These are phyloP conservation scores for Cladophialophora bantiana DNA, from an alignment of 2,329 filamentous ascomycete genomes.

Conservation along the genomic window DNA sequence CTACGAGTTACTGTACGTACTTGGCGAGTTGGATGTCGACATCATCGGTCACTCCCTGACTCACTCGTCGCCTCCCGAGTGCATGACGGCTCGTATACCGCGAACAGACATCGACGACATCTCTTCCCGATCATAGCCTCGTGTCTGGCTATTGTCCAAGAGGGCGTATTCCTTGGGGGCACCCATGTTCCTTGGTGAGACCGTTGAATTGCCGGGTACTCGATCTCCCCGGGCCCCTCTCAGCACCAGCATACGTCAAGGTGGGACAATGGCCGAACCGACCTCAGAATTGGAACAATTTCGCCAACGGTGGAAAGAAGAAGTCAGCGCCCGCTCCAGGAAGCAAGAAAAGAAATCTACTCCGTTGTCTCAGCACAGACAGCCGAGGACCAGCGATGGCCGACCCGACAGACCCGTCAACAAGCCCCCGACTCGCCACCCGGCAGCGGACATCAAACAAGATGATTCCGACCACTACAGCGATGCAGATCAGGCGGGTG, in stretches of 20 bases:
- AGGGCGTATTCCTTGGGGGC: neutral
- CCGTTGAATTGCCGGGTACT: neutral
- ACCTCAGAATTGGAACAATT: slow-evolving; percentile 72
- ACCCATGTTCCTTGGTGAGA: neutral
- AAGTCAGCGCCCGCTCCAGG: slow-evolving; percentile 65
- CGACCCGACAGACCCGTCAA: slow-evolving; percentile 40
- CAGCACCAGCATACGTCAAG: slow-evolving; percentile 8
- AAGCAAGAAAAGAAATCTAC: slow-evolving; percentile 27
- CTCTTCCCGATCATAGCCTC: neutral
- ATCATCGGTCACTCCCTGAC: slow-evolving; percentile 26
- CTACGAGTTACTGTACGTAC: no score
- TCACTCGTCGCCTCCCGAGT: no score
- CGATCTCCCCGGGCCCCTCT: neutral
- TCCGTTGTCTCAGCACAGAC: slow-evolving; percentile 19
- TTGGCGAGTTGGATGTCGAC: neutral
- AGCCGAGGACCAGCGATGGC: slow-evolving; percentile 30
- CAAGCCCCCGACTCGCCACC: slow-evolving; percentile 51
- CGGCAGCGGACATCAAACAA: slow-evolving; percentile 48
- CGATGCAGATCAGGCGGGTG: slow-evolving; percentile 43
- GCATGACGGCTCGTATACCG: neutral
- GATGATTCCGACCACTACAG: slow-evolving; percentile 46
- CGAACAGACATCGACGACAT: neutral
- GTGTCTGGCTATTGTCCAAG: neutral
- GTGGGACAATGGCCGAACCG: slow-evolving; percentile 31
- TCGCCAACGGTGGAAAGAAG: slow-evolving; percentile 83